Percentiles rank a stretch among this genome's conserved stretches.
Conservation (phyloP, 2,329 filamentous ascomycete species). For the Epichloe sylvatica region DNA sequence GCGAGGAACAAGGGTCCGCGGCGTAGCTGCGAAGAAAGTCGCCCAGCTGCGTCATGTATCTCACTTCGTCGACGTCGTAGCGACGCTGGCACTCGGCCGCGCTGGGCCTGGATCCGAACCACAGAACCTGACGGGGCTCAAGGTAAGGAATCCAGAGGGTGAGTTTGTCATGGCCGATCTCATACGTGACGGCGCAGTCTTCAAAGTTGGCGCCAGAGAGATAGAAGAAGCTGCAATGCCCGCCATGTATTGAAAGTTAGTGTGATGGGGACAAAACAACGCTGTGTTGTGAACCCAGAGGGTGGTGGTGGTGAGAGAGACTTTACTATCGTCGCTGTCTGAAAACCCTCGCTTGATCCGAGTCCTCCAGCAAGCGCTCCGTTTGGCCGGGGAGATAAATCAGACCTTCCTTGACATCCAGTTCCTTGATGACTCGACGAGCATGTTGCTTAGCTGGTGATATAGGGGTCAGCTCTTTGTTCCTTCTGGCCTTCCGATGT, state of each 20-base stretch:
- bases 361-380: constrained; percentile 40
- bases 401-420: constrained; percentile 35
- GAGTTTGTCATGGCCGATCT: constrained; percentile 45
- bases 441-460: constrained; percentile 40
- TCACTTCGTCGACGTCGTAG: constrained; percentile 59
- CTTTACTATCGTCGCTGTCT: constrained; percentile 45
- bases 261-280: neutral
- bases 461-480: no score
- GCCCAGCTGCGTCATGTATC: constrained; percentile 41
- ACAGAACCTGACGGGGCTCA: constrained; percentile 47
- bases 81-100: constrained; percentile 44
- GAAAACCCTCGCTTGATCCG: constrained; percentile 41
- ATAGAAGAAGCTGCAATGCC: constrained; percentile 40
- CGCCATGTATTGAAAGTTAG: neutral
- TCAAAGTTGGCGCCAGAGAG: constrained; percentile 40
- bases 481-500: neutral
- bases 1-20: constrained; percentile 26
- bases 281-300: no score
- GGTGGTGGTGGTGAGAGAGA: constrained; percentile 1
- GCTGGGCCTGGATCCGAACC: constrained; percentile 47
- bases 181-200: constrained; percentile 42
- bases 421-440: constrained; percentile 38
- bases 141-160: constrained; percentile 61
- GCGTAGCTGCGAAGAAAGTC: constrained; percentile 27
- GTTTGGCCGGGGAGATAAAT: constrained; percentile 42